Conservation (phyloP, 192 early-diverging fungal species). For the Piromyces sp. region DNA sequence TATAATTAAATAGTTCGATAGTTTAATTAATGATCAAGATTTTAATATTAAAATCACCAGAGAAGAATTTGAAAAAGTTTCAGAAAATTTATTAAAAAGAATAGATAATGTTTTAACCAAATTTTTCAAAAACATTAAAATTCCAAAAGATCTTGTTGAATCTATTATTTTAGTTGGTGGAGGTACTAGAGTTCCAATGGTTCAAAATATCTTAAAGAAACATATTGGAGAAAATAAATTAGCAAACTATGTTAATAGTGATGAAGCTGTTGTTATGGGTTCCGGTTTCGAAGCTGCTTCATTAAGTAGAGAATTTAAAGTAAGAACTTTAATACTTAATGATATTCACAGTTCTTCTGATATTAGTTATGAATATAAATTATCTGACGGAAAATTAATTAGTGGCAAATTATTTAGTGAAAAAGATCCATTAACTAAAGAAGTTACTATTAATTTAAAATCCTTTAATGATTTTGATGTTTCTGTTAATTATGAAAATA, state of each 20-base stretch:
- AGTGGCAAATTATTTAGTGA: background rate
- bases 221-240: slow-evolving; percentile 67
- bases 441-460: background rate
- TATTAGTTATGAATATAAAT: background rate
- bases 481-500: background rate
- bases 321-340: slow-evolving; percentile 7
- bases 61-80: slow-evolving; percentile 50
- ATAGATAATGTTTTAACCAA: slow-evolving; percentile 51
- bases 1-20: slow-evolving; percentile 36
- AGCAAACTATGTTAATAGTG: slow-evolving; percentile 84
- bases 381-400: background rate
- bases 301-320: slow-evolving; percentile 69
- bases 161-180: slow-evolving; percentile 93
- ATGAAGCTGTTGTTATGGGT: slow-evolving; percentile 77
- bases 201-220: slow-evolving; percentile 50
- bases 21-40: slow-evolving; percentile 68
- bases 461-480: background rate
- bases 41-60: slow-evolving; percentile 63
- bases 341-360: background rate
- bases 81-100: slow-evolving; percentile 43
- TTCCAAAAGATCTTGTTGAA: slow-evolving; percentile 39
- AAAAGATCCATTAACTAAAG: background rate
- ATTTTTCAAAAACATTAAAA: slow-evolving; percentile 49
- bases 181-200: slow-evolving; percentile 66
- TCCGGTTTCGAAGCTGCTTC: slow-evolving; percentile 70